Conservation (phyloP, 139 green algal genomes). For the Astrephomene gubernaculifera region DNA sequence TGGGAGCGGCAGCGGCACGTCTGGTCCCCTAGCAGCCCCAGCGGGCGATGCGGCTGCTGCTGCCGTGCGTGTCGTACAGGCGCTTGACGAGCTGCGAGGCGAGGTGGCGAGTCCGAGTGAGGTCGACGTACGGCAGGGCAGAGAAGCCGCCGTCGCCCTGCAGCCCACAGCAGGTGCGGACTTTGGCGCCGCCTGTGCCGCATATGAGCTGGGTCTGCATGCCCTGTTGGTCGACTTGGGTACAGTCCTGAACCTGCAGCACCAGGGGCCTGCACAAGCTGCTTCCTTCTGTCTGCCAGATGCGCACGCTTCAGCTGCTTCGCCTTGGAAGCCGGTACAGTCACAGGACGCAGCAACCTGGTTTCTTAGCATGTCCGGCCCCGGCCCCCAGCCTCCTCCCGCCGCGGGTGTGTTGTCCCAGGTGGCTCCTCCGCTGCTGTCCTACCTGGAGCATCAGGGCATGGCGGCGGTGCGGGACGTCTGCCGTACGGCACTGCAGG, state of each 20-base stretch:
- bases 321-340: too few species aligned
- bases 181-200: background rate
- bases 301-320: too few species aligned
- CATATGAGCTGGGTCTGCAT: background rate
- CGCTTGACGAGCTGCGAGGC: background rate
- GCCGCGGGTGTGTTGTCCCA: background rate
- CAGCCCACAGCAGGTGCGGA: background rate
- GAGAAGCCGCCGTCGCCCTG: background rate
- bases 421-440: too few species aligned
- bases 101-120: background rate
- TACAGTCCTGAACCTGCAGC: too few species aligned
- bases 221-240: background rate
- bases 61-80: background rate
- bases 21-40: background rate
- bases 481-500: too few species aligned
- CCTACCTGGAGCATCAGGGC: too few species aligned
- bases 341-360: too few species aligned
- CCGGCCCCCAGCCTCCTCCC: background rate
- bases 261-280: too few species aligned
- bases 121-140: background rate
- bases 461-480: too few species aligned
- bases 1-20: background rate
- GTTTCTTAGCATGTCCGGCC: background rate
- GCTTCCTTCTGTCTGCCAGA: too few species aligned
- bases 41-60: too few species aligned